Base-by-base conservation (phyloP, 1,139 yeast genomes). In the Hansenula sp. region DNA sequence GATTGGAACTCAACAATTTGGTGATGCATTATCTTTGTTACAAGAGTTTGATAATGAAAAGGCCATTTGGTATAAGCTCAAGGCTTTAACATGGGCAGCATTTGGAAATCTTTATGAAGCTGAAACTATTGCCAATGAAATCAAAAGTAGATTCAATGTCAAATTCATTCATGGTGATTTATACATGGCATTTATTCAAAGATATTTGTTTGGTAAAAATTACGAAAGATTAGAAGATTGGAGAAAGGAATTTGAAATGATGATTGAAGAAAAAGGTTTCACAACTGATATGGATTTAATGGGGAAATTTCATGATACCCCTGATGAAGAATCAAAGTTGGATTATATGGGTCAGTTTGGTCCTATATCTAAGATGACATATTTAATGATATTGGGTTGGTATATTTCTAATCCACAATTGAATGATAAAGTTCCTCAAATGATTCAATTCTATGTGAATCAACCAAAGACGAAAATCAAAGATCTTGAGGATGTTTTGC, bases 371-470 rank as follows among this genome's bases (percentile, higher is more conserved):
- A 5, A 6, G 15, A 17, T 18, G 8, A 4, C 8, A 4, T 36
- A 36, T 19, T 18, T 28, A n/a, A 13, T 27, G n/a, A 4, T 36
- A 2, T 3, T 36, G 2, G 17, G 25, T 3, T 36, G 15, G 18
- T 36, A 36, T 9, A 13, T 28, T 12, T 15, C 38, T 2, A 28
- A 6, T 3, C 5, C 15, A 8, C 18, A 13, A 28, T n/a, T 36
- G 17, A 36, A 11, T 12, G 31, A 40, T 4, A 6, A 34, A n/a
- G 43, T 47, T 3, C 31, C 50, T 2, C 25, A 40, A 2, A 25
- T 55, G 35, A 43, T 52, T 28, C 41, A 49, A 3, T 55, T 54
- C 38, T 57, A 50, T 39, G 18, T 54, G 3, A 12, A 29, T 1
- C 51, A 48, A 32, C 46, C 43, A 2, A 31, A 38, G 0, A 42